Base-by-base conservation (phyloP, 2,329 filamentous ascomycete species). In the Aureobasidium uvarum region DNA sequence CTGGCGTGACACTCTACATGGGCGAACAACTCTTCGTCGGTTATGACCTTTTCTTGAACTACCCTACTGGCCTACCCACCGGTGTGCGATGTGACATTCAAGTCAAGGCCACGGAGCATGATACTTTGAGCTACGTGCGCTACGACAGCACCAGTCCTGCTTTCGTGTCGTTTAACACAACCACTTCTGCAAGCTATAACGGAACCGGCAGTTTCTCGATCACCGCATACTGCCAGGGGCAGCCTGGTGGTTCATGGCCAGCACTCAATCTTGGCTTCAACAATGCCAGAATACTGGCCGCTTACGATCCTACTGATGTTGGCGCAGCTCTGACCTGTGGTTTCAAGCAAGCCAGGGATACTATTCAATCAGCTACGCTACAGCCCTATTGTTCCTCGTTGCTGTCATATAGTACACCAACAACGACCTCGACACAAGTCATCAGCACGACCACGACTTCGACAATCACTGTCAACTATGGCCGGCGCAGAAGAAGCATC, bases 301-400 rank as follows among this genome's bases (percentile, higher is more conserved):
- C 52, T 25, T 60, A 59, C n/a, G 43, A 65, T 25, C 18, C 63
- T 7, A 60, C 63, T 2, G 28, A 60, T 25, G 63, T 45, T 13
- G 45, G 51, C 6, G 55, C 63, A 7, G 38, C 54, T 33, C 16
- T 41, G 18, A 41, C 54, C 20, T 65, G 63, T 20, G 52, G 52
- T 7, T 65, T 51, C 54, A 58, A 51, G 31, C 23, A 46, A 43
- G 63, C 63, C 8, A 45, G 56, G 28, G 48, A 50, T 18, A 36
- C 56, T 18, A 60, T 65, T 2, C 38, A 59, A 10, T 51, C 63
- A 14, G 55, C 45, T 16, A 36, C 63, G 18, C 38, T 58, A 18
- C 62, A 58, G 43, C 62, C 62, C 10, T 65, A 58, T 11, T 65
- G 62, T 51, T 65, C 62, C 20, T 55, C 33, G 11, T 28, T 65